Base-by-base conservation (phyloP, 2,329 filamentous ascomycete genomes). In the Plenodomus lindquistii region DNA sequence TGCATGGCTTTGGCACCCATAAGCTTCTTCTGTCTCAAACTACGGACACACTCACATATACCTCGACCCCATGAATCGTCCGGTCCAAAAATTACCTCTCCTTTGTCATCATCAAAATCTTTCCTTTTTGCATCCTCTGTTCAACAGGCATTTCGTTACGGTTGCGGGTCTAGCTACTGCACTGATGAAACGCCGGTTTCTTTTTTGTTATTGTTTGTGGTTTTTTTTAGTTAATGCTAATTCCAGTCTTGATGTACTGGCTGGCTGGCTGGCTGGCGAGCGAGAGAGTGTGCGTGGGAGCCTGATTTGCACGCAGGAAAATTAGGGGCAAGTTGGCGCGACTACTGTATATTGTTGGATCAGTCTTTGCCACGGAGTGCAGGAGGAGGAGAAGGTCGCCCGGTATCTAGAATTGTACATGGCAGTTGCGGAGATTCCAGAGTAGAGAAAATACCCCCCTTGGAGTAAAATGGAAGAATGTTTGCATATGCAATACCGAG, bases 1-100 rank as follows among this genome's bases (percentile, higher is more conserved):
- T 52, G 60, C 61, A 64, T 42, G 56, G 53, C 57, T 59, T 48
- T 39, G 34, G 35, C 41, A 21, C 31, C 41, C 34, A 38, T 35
- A 29, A 19, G 46, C 43, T 31, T 38, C 27, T 37, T 47, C 31
- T 44, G 22, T 31, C 37, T 44, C 37, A 38, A 34, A 44, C 9
- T 16, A 20, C 16, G 24, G 6, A 15, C 4, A 15, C 27, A 31
- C 11, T 11, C 6, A 31, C 15, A 49, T 42, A 50, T 37, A 46
- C 50, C 36, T 53, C 34, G 45, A 31, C 11, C 27, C 6, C 27
- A 31, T 8, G 11, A 13, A 31, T 31, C 27, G 4, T 31, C 27
- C 15, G 27, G 27, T 31, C 15, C 27, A 31, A 5, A 37, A 18
- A 37, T 15, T 18, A 6, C 34, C 5, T 50, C 38, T 48, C 44